These are phyloP conservation scores for Tremella mesenterica DNA, from an alignment of 768 basidiomycete genomes.

Conservation along the genomic window DNA sequence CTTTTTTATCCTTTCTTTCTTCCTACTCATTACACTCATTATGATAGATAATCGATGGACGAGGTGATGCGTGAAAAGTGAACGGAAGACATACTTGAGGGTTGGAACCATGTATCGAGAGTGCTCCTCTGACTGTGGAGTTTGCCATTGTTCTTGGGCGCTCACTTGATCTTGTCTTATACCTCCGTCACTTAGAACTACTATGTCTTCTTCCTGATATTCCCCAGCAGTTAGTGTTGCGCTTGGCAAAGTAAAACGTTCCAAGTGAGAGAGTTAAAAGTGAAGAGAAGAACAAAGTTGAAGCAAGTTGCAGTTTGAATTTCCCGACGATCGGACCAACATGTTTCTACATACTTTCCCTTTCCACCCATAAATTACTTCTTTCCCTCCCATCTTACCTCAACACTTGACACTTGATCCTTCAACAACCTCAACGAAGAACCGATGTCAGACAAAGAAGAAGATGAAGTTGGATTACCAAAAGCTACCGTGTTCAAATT, in stretches of 20 bases:
- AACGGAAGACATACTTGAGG: conserved; percentile 60
- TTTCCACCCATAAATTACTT: too few species aligned
- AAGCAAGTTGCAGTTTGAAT: not conserved
- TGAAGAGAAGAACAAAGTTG: not conserved
- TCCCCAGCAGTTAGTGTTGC: too few species aligned
- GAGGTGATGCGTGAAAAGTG: not conserved
- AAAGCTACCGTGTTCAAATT: conserved; percentile 97
- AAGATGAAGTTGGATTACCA: conserved; percentile 88
- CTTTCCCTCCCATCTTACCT: not conserved
- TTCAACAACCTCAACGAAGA: not conserved
- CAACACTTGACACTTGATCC: not conserved
- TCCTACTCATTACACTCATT: not conserved
- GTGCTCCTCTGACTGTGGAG: conserved; percentile 77
- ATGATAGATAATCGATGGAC: not conserved
- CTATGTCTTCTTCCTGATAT: not conserved
- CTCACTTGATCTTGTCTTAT: not conserved
- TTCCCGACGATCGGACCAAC: too few species aligned
- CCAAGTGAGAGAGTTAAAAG: not conserved
- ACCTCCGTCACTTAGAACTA: not conserved
- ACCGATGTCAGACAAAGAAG: conserved; percentile 88
- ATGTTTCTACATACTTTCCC: too few species aligned
- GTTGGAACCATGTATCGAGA: conserved; percentile 90
- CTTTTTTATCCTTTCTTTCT: too few species aligned
- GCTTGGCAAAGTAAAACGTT: too few species aligned
- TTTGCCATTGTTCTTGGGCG: conserved; percentile 60